phyloP scores from a whole-genome alignment of 257 asterid species.

The Nicotiana undulata region DNA sequence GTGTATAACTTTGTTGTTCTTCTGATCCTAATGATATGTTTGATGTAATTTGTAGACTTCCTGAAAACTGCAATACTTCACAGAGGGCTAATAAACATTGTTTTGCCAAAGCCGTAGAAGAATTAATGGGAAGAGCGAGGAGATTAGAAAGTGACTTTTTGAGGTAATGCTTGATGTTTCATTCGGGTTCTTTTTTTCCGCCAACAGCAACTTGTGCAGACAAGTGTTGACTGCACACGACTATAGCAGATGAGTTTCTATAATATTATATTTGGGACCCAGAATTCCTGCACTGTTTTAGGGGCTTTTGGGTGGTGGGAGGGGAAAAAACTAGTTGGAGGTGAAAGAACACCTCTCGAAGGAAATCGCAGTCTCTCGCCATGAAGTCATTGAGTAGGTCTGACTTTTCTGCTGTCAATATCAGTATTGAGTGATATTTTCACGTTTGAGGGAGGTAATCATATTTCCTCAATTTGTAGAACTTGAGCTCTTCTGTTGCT shows the following conservation, averaged over 20 bases:
- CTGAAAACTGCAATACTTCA: slow-evolving; percentile 19
- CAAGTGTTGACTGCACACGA: background rate
- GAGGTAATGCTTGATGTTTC: slow-evolving; percentile 41
- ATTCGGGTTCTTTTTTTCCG: background rate
- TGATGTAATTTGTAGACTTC: slow-evolving; percentile 25
- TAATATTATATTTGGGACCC: background rate
- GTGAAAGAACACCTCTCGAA: background rate
- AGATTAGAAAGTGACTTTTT: slow-evolving; percentile 52
- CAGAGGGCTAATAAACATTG: slow-evolving; percentile 29
- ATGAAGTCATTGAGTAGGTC: background rate
- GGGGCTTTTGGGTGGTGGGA: background rate
- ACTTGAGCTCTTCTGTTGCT: background rate
- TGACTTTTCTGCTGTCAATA: background rate
- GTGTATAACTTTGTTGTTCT: background rate
- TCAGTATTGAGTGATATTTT: background rate
- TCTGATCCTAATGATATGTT: background rate
- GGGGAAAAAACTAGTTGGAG: background rate
- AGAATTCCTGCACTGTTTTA: background rate
- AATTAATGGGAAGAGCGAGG: slow-evolving; percentile 42
- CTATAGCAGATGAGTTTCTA: background rate
- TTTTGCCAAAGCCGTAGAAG: slow-evolving; percentile 29
- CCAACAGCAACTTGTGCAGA: background rate
- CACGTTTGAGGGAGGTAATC: background rate
- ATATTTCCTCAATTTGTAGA: background rate
- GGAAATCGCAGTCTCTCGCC: background rate